Evolutionary conservation across 1,284 basidiomycete species (phyloP).

Genomic region (Heliocybe sulcata): DNA sequence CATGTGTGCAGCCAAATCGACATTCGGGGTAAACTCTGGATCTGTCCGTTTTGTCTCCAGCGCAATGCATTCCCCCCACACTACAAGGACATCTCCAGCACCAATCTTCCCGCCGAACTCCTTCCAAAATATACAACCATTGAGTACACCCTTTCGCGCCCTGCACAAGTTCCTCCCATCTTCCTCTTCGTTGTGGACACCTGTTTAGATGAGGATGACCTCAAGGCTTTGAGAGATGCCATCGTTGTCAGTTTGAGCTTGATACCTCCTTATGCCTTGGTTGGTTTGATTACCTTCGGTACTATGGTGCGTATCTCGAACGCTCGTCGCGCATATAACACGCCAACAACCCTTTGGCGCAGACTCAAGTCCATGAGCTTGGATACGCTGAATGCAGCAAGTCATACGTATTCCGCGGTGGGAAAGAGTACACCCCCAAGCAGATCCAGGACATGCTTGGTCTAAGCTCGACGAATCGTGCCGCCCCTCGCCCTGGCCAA

Average conservation of each 20-base stretch:
- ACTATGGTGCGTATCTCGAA: constrained; percentile 71
- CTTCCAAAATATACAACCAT: constrained; percentile 99
- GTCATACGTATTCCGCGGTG: constrained; percentile 97
- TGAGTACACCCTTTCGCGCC: constrained; percentile 93
- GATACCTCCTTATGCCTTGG: constrained; percentile 89
- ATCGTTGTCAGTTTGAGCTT: constrained; percentile 90
- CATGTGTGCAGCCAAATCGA: constrained; percentile 80
- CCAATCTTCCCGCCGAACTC: constrained; percentile 93
- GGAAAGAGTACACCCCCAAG: constrained; percentile 97
- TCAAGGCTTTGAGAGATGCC: constrained; percentile 91
- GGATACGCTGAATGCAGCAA: constrained; percentile 96
- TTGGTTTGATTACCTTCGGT: constrained; percentile 93
- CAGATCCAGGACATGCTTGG: constrained; percentile 99
- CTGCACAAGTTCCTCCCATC: constrained; percentile 89
- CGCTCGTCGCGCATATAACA: neutral
- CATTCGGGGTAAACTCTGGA: constrained; percentile 98
- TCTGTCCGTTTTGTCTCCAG: constrained; percentile 96
- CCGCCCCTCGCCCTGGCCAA: constrained; percentile 80
- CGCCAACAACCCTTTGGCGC: constrained; percentile 3
- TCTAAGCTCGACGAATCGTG: constrained; percentile 69
- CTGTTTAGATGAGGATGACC: constrained; percentile 93
- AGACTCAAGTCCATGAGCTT: constrained; percentile 98
- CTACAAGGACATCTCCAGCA: constrained; percentile 98
- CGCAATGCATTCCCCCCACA: constrained; percentile 97
- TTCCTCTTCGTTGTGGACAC: constrained; percentile 98